Conservation (phyloP, 176 grass and related monocot genomes). For the Carex parvula region DNA sequence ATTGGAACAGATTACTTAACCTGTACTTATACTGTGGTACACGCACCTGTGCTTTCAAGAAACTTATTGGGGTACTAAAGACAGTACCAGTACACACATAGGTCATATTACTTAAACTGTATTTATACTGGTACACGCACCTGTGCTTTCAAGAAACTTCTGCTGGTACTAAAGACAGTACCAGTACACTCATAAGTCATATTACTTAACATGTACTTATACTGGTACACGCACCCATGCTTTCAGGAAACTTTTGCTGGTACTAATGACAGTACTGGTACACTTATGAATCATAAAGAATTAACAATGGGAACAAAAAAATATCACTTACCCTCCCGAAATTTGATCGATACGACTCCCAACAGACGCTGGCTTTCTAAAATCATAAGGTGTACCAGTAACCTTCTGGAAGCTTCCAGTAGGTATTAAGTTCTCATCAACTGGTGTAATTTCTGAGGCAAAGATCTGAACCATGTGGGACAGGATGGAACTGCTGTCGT, state of each 20-base stretch:
- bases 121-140: neutral
- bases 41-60: neutral
- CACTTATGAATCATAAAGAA: neutral
- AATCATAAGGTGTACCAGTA: conserved; percentile 58
- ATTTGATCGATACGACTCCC: conserved; percentile 52
- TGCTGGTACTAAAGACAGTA: neutral
- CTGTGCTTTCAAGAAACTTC: neutral
- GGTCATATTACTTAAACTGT: too few relatives aligned
- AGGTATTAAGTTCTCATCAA: conserved; percentile 52
- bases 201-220: neutral
- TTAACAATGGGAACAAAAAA: neutral
- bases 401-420: conserved; percentile 46
- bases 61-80: neutral
- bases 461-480: conserved; percentile 53
- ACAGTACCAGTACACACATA: neutral
- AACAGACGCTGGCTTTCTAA: conserved; percentile 37
- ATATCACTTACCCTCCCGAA: conserved; percentile 18
- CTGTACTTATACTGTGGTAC: neutral
- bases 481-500: conserved; percentile 55
- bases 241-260: neutral
- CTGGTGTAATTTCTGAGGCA: conserved; percentile 38
- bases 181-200: neutral
- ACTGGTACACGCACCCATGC: neutral
- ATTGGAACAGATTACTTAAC: neutral
- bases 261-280: neutral